phyloP scores from a whole-genome alignment of 2,329 filamentous ascomycete genomes.

The Polytolypa hystricis region DNA sequence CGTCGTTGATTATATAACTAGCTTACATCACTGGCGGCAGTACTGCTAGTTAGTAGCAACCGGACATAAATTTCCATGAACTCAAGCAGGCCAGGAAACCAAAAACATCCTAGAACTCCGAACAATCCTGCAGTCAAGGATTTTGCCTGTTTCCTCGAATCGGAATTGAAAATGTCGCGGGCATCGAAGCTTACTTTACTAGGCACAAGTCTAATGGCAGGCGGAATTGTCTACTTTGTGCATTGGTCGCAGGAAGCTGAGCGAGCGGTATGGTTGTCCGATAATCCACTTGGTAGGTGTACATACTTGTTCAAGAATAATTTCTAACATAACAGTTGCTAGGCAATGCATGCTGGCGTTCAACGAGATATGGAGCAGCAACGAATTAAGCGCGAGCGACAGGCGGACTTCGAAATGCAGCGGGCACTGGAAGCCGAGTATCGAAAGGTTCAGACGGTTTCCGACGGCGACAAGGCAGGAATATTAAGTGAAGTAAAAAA shows the following conservation, averaged over 20 bases:
- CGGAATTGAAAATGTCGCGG: constrained; percentile 59
- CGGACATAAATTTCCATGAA: no score
- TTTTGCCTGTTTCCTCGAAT: no score
- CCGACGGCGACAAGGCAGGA: constrained; percentile 31
- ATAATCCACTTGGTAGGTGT: background rate
- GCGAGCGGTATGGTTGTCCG: constrained; percentile 52
- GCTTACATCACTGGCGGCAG: no score
- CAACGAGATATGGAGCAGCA: constrained; percentile 92
- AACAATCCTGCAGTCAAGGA: no score
- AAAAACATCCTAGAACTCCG: no score
- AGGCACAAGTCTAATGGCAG: constrained; percentile 64
- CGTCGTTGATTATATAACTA: no score
- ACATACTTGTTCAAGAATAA: background rate
- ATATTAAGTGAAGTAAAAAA: constrained; percentile 3
- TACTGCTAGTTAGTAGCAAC: no score
- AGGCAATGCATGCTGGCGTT: constrained; percentile 92
- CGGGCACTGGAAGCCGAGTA: constrained; percentile 77
- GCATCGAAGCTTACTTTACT: constrained; percentile 78
- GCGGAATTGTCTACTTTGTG: constrained; percentile 69
- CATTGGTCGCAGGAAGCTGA: constrained; percentile 82
- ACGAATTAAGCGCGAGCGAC: constrained; percentile 76
- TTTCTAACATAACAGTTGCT: constrained; percentile 10
- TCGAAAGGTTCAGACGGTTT: constrained; percentile 73
- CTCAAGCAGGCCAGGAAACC: no score
- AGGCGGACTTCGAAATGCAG: constrained; percentile 92